Percentiles rank a stretch among this genome's conserved stretches.
Conservation (phyloP, 495 filamentous ascomycete species). For the Articulospora tetracladia region DNA sequence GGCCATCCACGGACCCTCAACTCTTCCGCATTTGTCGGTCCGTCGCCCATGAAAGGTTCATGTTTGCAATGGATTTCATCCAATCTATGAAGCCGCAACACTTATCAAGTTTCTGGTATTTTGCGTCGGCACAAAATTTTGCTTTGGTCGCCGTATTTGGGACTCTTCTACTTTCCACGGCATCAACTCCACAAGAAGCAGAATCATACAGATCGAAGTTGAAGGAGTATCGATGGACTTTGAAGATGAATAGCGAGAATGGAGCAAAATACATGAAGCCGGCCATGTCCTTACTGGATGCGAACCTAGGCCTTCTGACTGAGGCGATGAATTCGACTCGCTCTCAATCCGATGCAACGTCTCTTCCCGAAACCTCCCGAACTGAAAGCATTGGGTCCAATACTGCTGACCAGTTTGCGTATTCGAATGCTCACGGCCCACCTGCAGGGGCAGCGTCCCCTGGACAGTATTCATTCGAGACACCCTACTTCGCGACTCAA, state of each 20-base stretch:
- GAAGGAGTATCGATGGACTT: constrained; percentile 89
- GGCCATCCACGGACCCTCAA: constrained; percentile 50
- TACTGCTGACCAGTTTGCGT: constrained; percentile 10
- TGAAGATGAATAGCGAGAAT: constrained; percentile 79
- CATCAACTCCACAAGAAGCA: constrained; percentile 79
- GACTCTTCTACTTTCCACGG: constrained; percentile 76
- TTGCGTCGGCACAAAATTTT: constrained; percentile 74
- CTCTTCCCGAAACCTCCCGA: neutral
- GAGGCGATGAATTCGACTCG: constrained; percentile 4
- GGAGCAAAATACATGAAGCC: constrained; percentile 40
- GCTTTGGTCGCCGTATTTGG: constrained; percentile 78
- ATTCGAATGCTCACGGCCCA: constrained; percentile 1
- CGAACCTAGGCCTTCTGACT: constrained; percentile 18
- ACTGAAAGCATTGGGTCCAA: neutral
- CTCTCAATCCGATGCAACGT: neutral
- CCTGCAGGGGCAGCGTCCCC: constrained; percentile 10
- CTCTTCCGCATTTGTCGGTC: constrained; percentile 91
- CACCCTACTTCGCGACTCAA: constrained; percentile 9
- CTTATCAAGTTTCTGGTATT: constrained; percentile 76
- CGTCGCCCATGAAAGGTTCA: constrained; percentile 73
- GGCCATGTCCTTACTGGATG: constrained; percentile 24
- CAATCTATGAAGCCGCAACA: constrained; percentile 69
- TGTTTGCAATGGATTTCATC: constrained; percentile 74
- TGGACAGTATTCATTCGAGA: constrained; percentile 17
- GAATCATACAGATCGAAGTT: constrained; percentile 86